Evolutionary conservation across 164 flowering plant genomes (phyloP), one percentile per base, ranked within the genome.

Genomic region (Liriodendron chinense): DNA sequence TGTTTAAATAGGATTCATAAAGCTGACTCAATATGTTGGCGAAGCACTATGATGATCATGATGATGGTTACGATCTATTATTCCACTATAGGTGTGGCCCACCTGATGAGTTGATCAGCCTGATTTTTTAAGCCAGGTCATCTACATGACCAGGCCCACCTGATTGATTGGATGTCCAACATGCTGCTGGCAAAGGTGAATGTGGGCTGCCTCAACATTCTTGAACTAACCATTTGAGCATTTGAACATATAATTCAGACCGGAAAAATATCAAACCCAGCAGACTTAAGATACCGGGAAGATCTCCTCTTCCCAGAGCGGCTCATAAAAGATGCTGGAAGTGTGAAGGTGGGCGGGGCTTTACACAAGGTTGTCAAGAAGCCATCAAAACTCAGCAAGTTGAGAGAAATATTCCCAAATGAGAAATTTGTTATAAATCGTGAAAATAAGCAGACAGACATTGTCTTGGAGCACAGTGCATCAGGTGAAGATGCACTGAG

Each of bases 401-500:
- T 86, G 72, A 91, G 80, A 85, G 86, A 87, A 75, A 83, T 81
- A 2, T 89, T 92, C 62, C 91, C 92, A 0, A 86, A 80, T 21
- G 98, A 92, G 83, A 96, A 89, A 78, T 94, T 96, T 84, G 25
- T 94, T 24, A 65, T 96, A 28, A 83, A 63, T 74, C 77, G 59
- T 47, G 86, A 82, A 68, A 79, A 53, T 48, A 86, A 80, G 68
- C 84, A 87, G 84, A 90, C 91, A 5, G 89, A 94, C 80, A 84
- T 96, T 96, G 79, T 92, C 56, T 80, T 94, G 80, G 93, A 89
- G 82, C 88, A 86, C 53, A 80, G 81, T 79, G 99, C 98, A 48
- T 85, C 90, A 1, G 99, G 93, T 28, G 98, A 93, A 87, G 99
- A 96, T 80, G 98, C 96, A 65, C 78, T 91, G 83, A 89, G 90